These are phyloP conservation scores for Phyllosticta ampelicida DNA, from an alignment of 2,329 filamentous ascomycete species.

Conservation along the genomic window DNA sequence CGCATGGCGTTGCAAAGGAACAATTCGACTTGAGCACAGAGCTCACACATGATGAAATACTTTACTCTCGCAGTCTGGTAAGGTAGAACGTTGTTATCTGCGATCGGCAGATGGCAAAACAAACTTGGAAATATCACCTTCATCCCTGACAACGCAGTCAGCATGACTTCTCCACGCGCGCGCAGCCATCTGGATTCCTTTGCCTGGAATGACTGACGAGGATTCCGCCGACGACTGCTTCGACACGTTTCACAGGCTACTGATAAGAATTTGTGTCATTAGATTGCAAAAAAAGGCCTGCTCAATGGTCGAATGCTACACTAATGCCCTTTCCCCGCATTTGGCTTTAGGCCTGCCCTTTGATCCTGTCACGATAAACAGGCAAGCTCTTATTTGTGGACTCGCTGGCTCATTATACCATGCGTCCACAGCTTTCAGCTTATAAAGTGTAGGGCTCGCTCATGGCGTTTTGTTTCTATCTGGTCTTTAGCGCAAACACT, in stretches of 20 bases:
- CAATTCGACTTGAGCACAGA: conserved; percentile 3
- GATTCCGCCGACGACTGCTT: not conserved
- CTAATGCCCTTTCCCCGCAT: not conserved
- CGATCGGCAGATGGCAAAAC: not conserved
- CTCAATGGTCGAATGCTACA: not conserved
- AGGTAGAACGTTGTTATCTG: conserved; percentile 5
- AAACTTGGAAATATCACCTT: not conserved
- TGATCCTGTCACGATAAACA: not conserved
- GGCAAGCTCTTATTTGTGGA: not conserved
- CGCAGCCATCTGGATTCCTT: not conserved
- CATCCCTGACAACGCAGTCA: not conserved
- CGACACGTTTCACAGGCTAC: not conserved
- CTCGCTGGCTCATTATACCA: not conserved
- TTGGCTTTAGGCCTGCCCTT: not conserved
- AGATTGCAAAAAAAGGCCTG: not conserved
- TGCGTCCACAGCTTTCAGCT: not conserved
- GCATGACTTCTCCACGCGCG: not conserved
- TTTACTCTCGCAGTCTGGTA: not conserved
- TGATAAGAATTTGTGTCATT: not conserved
- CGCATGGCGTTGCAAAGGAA: not conserved
- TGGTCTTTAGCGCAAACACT: not conserved
- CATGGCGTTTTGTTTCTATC: not conserved
- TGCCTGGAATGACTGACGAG: not conserved
- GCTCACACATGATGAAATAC: conserved; percentile 8
- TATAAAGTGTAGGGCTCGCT: not conserved